phyloP scores from a whole-genome alignment of 2,329 filamentous ascomycete species.

The Cryphonectria carpinicola region DNA sequence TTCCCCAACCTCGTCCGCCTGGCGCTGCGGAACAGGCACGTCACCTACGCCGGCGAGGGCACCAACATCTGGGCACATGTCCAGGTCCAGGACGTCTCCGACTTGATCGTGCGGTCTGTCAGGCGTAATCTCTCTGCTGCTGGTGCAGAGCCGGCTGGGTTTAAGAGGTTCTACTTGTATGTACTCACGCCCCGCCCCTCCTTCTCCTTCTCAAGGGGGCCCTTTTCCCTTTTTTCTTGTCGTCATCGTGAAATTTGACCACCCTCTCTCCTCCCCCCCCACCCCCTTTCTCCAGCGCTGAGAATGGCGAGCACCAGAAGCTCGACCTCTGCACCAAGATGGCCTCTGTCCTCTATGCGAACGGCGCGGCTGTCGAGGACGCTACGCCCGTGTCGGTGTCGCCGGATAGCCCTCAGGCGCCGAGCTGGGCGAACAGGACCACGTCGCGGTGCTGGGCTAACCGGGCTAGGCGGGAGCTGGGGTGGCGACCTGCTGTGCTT shows the following conservation, averaged over 20 bases:
- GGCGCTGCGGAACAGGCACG: slow-evolving; percentile 13
- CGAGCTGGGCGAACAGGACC: slow-evolving; percentile 2
- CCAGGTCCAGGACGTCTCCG: slow-evolving; percentile 9
- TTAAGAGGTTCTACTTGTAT: slow-evolving; percentile 18
- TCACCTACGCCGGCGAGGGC: slow-evolving; percentile 10
- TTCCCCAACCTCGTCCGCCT: slow-evolving; percentile 15
- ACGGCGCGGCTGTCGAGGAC: background rate
- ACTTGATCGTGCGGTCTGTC: slow-evolving; percentile 7
- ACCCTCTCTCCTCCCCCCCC: background rate
- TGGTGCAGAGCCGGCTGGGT: slow-evolving; percentile 6
- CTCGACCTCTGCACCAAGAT: slow-evolving; percentile 9
- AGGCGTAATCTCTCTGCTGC: background rate
- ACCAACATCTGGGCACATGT: slow-evolving; percentile 20
- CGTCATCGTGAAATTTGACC: too few species aligned
- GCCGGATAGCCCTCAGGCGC: background rate
- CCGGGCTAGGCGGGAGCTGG: background rate
- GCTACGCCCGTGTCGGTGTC: slow-evolving; percentile 8
- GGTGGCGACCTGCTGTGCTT: background rate
- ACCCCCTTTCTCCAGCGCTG: background rate
- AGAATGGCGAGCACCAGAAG: slow-evolving; percentile 21
- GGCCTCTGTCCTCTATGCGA: slow-evolving; percentile 11
- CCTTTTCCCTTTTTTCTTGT: too few species aligned
- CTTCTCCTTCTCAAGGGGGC: background rate
- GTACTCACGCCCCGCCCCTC: background rate
- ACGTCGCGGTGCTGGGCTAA: slow-evolving; percentile 14